Conservation (phyloP, 176 grass and related monocot genomes). For the Oryza glumipatula region DNA sequence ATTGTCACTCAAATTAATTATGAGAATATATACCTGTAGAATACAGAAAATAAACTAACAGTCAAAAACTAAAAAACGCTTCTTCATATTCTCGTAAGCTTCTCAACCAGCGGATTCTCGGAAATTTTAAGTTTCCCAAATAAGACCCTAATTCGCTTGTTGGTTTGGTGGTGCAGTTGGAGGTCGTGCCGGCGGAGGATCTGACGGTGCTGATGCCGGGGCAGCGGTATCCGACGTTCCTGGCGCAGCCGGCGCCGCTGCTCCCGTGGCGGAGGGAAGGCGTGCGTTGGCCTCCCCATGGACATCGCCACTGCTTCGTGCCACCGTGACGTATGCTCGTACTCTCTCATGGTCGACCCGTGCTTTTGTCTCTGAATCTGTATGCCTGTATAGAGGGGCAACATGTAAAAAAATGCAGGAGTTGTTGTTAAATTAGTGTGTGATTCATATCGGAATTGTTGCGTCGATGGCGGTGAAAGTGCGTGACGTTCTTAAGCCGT, state of each 20-base stretch:
- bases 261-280: slow-evolving; percentile 72
- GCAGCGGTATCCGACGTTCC: slow-evolving; percentile 82
- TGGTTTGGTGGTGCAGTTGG: slow-evolving; percentile 42
- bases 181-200: slow-evolving; percentile 33
- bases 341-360: no score
- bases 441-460: not conserved
- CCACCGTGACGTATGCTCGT: slow-evolving; percentile 28
- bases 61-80: no score
- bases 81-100: no score
- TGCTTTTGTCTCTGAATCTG: not conserved
- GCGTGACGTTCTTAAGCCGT: not conserved
- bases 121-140: no score
- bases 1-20: no score
- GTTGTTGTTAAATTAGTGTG: not conserved
- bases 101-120: no score
- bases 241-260: slow-evolving; percentile 87
- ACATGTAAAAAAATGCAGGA: not conserved
- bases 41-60: no score
- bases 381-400: slow-evolving; percentile 18
- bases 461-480: not conserved
- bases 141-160: not conserved
- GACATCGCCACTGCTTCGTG: slow-evolving; percentile 1
- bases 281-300: slow-evolving; percentile 73
- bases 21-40: no score
- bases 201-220: slow-evolving; percentile 96